Evolutionary conservation across 2,329 filamentous ascomycete genomes (phyloP).

Genomic region (Ambrosiella beaveri): DNA sequence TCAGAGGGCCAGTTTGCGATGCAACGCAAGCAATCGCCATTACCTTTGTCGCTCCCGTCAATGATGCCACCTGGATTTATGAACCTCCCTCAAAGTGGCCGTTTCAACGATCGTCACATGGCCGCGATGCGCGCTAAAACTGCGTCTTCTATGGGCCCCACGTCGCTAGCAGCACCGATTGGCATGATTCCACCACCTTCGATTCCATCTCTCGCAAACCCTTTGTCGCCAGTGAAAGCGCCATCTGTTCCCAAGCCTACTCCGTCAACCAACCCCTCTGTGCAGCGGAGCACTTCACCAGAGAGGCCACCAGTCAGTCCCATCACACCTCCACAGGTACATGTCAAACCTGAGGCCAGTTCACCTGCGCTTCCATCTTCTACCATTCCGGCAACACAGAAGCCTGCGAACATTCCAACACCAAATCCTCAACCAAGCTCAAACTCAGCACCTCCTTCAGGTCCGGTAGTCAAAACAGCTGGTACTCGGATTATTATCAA

Average conservation of each 20-base stretch:
- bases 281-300: constrained; percentile 27
- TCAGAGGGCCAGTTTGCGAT: constrained; percentile 6
- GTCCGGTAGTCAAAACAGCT: constrained; percentile 10
- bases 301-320: constrained; percentile 35
- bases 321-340: constrained; percentile 33
- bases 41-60: constrained; percentile 9
- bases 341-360: constrained; percentile 18
- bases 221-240: not conserved
- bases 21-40: constrained; percentile 11
- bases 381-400: not conserved
- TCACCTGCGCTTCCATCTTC: not conserved
- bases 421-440: not conserved
- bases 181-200: constrained; percentile 10
- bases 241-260: not conserved
- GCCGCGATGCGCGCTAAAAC: constrained; percentile 11
- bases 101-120: constrained; percentile 16
- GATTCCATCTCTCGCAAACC: constrained; percentile 4
- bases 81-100: constrained; percentile 19
- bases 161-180: constrained; percentile 7
- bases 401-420: not conserved
- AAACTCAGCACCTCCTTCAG: not conserved
- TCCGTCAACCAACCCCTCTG: not conserved
- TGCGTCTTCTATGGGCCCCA: constrained; percentile 3
- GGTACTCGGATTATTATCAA: constrained; percentile 6
- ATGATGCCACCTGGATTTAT: constrained; percentile 6